These are phyloP conservation scores for Plenodomus lindquistii DNA, from an alignment of 2,329 filamentous ascomycete species.

Conservation along the genomic window DNA sequence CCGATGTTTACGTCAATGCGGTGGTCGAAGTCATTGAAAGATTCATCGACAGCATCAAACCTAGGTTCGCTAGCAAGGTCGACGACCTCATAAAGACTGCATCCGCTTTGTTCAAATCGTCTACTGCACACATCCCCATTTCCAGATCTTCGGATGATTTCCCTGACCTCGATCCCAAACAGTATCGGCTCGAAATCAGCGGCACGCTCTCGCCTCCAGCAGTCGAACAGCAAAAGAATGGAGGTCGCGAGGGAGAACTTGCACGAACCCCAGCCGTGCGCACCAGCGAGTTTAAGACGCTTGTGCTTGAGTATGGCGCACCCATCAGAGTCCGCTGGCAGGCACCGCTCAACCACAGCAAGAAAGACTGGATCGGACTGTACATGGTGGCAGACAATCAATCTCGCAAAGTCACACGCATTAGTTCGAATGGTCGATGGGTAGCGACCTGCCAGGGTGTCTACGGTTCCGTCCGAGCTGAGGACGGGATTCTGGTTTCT, in stretches of 20 bases:
- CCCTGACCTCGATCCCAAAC: conserved; percentile 75
- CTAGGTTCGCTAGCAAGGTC: conserved; percentile 83
- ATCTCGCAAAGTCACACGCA: conserved; percentile 79
- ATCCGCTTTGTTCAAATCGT: conserved; percentile 83
- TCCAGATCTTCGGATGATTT: conserved; percentile 78
- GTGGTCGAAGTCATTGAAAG: conserved; percentile 90
- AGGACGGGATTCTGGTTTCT: conserved; percentile 73
- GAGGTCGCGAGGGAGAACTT: conserved; percentile 72
- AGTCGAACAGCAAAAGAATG: conserved; percentile 62
- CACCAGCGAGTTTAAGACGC: conserved; percentile 67
- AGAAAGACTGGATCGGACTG: conserved; percentile 92
- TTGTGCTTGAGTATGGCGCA: conserved; percentile 84
- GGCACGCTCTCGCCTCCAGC: conserved; percentile 59
- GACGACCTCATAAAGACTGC: conserved; percentile 88
- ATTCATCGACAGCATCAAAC: conserved; percentile 80
- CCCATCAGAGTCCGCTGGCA: conserved; percentile 90
- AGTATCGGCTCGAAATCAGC: conserved; percentile 77
- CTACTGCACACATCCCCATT: conserved; percentile 83
- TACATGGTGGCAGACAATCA: conserved; percentile 96
- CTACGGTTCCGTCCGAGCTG: conserved; percentile 75
- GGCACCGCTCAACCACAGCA: conserved; percentile 83
- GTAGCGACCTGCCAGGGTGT: conserved; percentile 74
- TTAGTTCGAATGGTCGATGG: conserved; percentile 89
- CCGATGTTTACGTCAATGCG: conserved; percentile 85
- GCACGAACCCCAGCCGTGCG: conserved; percentile 68